phyloP scores from a whole-genome alignment of 164 flowering plant genomes.

The Chloranthus sessilifolius region DNA sequence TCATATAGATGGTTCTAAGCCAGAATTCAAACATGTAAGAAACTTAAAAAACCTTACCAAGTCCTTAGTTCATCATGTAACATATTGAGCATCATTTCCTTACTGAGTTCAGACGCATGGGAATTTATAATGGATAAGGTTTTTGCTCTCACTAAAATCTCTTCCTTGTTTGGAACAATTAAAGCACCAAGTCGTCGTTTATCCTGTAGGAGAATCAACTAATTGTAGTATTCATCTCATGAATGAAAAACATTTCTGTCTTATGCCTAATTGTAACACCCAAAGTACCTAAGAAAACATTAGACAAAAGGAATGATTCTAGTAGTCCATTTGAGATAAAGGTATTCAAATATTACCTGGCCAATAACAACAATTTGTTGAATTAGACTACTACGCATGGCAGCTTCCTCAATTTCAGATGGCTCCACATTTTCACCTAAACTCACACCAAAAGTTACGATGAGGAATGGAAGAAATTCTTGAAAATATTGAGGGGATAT shows the following conservation, averaged over 20 bases:
- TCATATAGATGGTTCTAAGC: neutral
- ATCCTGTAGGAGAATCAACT: constrained; percentile 41
- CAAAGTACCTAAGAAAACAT: constrained; percentile 1
- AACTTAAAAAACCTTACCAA: constrained; percentile 39
- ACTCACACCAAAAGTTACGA: neutral
- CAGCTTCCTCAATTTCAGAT: constrained; percentile 78
- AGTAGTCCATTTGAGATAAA: neutral
- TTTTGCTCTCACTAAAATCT: constrained; percentile 44
- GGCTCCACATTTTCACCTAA: constrained; percentile 98
- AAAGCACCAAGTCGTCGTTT: constrained; percentile 90
- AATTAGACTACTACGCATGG: constrained; percentile 67
- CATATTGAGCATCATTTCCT: constrained; percentile 37
- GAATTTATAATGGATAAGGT: constrained; percentile 30
- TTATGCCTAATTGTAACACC: neutral
- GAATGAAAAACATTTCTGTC: too few species aligned
- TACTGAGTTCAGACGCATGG: constrained; percentile 40
- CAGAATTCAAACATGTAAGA: neutral
- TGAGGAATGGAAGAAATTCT: neutral
- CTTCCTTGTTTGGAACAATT: constrained; percentile 84
- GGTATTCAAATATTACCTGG: constrained; percentile 44
- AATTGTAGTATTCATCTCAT: too few species aligned
- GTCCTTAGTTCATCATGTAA: constrained; percentile 51
- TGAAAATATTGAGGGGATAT: neutral
- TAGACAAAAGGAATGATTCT: neutral
- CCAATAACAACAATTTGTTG: constrained; percentile 92